Percentiles rank a stretch among this genome's conserved stretches.
Conservation (phyloP, 768 basidiomycete genomes). For the Daedaleopsis sinensis region DNA sequence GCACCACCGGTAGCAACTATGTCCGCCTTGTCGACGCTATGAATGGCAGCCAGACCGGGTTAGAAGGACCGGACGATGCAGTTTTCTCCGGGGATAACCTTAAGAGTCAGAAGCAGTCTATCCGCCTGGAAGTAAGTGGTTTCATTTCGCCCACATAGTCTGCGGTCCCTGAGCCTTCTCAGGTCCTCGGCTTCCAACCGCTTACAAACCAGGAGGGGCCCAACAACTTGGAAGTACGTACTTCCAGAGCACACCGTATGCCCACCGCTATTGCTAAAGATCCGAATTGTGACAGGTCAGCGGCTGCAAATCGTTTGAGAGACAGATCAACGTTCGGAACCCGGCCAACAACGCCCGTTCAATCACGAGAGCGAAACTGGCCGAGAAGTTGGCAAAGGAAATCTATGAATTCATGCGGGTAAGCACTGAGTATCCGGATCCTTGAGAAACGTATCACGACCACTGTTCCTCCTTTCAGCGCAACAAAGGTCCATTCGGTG, state of each 20-base stretch:
- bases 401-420: constrained; percentile 15
- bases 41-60: background rate
- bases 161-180: too few species aligned
- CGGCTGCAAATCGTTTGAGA: constrained; percentile 6
- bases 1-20: constrained; percentile 3
- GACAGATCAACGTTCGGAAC: constrained; percentile 16
- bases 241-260: too few species aligned
- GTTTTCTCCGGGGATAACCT: constrained; percentile 14
- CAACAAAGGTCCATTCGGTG: background rate
- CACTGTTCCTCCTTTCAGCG: background rate
- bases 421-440: background rate
- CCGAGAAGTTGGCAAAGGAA: constrained; percentile 19
- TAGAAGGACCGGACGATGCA: constrained; percentile 6
- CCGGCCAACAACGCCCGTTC: constrained; percentile 5
- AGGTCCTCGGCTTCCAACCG: background rate
- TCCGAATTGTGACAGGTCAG: background rate
- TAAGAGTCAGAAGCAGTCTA: constrained; percentile 13
- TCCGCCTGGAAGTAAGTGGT: constrained; percentile 12
- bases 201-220: background rate
- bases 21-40: constrained; percentile 11
- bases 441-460: background rate
- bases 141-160: background rate
- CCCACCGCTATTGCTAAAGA: too few species aligned
- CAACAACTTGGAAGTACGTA: background rate
- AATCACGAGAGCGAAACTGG: constrained; percentile 13